Base-by-base conservation (phyloP, 148 eudicot genomes). In the Persicaria tinctoria region DNA sequence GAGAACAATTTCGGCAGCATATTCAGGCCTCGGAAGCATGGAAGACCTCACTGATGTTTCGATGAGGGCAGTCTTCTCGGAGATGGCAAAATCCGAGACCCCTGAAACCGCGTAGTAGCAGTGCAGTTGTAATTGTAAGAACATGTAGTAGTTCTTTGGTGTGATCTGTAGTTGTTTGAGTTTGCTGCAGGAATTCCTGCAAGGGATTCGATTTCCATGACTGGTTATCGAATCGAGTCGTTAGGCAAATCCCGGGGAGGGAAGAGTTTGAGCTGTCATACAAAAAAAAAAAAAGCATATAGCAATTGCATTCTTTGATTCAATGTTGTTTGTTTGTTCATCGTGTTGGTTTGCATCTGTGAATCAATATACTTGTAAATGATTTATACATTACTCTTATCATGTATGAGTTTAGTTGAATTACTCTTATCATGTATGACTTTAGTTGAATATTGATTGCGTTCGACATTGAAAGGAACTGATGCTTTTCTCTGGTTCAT, bases 51-150 rank as follows among this genome's bases (percentile, higher is more conserved):
- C 98, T 0, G 90, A 87, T 73, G 90, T 85, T 82, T 93, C 97
- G 5, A 87, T 91, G 92, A 91, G 91, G 63, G 79, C 77, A 76
- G 98, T 93, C 1, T 93, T 93, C 89, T 93, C 98, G 3, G 95
- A 89, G 83, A 72, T 93, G 75, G 84, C 90, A 9, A 88, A 87
- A 68, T 82, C 93, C 0, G 97, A 93, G 81, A 70, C 5, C 68
- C 20, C 10, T 23, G 66, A 32, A 4, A 32, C 9, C 45, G 47
- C 48, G 12, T 66, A 44, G 46, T 3, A 32, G 41, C 41, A 32
- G 2, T 32, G 41, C 41, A 63, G 68, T 10, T 27, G 14, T 10
- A 11, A 63, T 10, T 27, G 14, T 10, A 11, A 63, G 46, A 63
- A 32, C 46, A 11, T 63, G 68, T 3, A 63, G 32, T 66, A 47